Conservation (phyloP, 163 green algal genomes). For the Chlorella variabilis region DNA sequence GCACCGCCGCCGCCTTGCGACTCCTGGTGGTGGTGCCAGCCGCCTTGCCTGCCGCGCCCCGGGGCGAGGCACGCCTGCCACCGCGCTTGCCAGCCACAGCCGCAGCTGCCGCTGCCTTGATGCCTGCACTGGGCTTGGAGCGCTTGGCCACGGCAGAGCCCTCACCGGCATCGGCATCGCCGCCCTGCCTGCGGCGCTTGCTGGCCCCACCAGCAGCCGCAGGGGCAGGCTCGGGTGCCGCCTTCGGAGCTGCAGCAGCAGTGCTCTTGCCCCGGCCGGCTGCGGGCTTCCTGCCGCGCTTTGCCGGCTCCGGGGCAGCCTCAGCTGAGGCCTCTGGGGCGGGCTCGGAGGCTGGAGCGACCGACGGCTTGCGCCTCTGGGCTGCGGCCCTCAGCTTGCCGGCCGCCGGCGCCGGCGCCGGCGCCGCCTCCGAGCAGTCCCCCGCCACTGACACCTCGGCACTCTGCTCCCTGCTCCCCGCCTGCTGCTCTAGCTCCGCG, state of each 20-base stretch:
- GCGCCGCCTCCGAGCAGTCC: no score
- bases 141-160: neutral
- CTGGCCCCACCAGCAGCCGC: neutral
- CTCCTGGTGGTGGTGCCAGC: neutral
- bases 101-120: neutral
- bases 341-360: neutral
- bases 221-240: no score
- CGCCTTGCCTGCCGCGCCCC: neutral
- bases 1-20: neutral
- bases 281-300: neutral
- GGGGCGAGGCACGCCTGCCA: neutral
- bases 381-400: neutral
- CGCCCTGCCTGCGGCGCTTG: constrained; percentile 14
- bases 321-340: neutral
- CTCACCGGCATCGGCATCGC: neutral
- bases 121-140: neutral
- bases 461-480: neutral
- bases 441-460: no score
- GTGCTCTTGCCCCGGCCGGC: neutral
- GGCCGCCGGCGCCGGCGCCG: neutral
- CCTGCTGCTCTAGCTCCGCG: neutral
- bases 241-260: neutral
- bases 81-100: no score
- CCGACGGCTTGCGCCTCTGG: neutral
- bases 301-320: neutral